A percentile compares a stretch with the other conserved stretches of the same genome.
Conservation (phyloP, 176 grass and related monocot genomes). For the Microstegium vimineum region DNA sequence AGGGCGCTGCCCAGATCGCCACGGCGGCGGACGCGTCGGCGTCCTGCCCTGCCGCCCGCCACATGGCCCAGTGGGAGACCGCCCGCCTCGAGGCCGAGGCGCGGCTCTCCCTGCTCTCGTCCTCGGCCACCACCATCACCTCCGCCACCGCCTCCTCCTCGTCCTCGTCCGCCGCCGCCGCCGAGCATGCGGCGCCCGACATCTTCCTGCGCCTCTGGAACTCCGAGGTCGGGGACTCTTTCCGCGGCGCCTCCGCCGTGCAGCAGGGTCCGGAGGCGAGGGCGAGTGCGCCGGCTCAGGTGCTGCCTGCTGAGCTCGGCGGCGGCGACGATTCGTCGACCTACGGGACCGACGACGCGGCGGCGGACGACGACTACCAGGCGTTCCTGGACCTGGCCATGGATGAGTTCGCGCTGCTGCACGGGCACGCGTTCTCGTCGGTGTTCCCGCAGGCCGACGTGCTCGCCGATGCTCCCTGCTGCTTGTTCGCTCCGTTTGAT, state of each 20-base stretch:
- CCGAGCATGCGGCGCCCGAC: slow-evolving; percentile 41
- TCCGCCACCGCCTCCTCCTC: slow-evolving; percentile 18
- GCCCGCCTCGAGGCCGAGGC: slow-evolving; percentile 86
- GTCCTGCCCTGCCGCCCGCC: slow-evolving; percentile 42
- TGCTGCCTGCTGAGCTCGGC: not conserved
- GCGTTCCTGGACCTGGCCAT: slow-evolving; percentile 64
- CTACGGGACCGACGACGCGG: slow-evolving; percentile 18
- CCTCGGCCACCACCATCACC: slow-evolving; percentile 22
- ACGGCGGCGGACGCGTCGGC: not conserved
- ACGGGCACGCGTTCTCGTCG: slow-evolving; percentile 43
- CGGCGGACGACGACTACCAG: slow-evolving; percentile 60
- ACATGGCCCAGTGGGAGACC: slow-evolving; percentile 91
- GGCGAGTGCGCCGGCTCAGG: too few relatives aligned
- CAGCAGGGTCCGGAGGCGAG: not conserved
- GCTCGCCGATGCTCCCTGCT: slow-evolving; percentile 36
- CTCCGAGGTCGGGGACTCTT: slow-evolving; percentile 79
- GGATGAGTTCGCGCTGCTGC: slow-evolving; percentile 62
- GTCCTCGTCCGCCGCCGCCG: slow-evolving; percentile 15
- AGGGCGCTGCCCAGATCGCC: not conserved
- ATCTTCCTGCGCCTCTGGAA: slow-evolving; percentile 91
- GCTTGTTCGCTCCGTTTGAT: slow-evolving; percentile 59
- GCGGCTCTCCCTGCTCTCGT: slow-evolving; percentile 73
- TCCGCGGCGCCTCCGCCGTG: slow-evolving; percentile 35
- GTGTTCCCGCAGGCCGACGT: slow-evolving; percentile 36
- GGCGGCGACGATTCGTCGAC: slow-evolving; percentile 54